Evolutionary conservation across 2,329 filamentous ascomycete species (phyloP), one percentile per base, ranked within the genome.

Genomic region (Epichloe typhina): DNA sequence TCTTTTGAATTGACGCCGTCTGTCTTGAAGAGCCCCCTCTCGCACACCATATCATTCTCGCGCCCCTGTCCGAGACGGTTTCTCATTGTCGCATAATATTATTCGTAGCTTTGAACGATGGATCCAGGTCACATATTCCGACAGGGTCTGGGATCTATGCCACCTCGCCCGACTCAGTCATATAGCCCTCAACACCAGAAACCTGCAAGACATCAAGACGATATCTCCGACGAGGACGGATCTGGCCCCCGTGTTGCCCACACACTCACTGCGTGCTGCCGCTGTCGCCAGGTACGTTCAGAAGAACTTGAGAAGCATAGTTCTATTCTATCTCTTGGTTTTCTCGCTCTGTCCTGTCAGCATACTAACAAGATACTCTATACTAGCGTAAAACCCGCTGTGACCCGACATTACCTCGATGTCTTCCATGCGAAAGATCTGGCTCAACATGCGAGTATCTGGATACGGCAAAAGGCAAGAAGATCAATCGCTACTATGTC

Each of bases 371-470:
- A 46, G 19, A 49, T 31, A 50, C 17, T 39, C 17, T 48, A 36
- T 63, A 17, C 21, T 36, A 95, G 90, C 83, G 91, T 61, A 98
- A 98, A 75, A 97, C 91, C 38, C 79, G 89, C 73, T 98, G 93
- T 72, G 93, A 97, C 69, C 87, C 93, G 4, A 87, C 86, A 13
- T 79, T 98, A 21, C 93, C 93, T 40, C 85, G 86, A 62, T 98
- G 93, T 68, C 79, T 88, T 17, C 90, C 91, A 21, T 98, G 93
- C 71, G 89, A 96, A 69, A 81, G 91, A 59, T 90, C 88, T 56
- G 90, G 90, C 61, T 88, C 89, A 33, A 79, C 82, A 54, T 98
- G 93, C 76, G 91, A 96, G 64, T 98, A 97, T 71, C 95, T 86
- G 66, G 93, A 98, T 68, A 88, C 89, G 33, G 77, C 85, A 48